These are phyloP conservation scores for Stephania japonica DNA, from an alignment of 164 flowering plant species.

Conservation along the genomic window DNA sequence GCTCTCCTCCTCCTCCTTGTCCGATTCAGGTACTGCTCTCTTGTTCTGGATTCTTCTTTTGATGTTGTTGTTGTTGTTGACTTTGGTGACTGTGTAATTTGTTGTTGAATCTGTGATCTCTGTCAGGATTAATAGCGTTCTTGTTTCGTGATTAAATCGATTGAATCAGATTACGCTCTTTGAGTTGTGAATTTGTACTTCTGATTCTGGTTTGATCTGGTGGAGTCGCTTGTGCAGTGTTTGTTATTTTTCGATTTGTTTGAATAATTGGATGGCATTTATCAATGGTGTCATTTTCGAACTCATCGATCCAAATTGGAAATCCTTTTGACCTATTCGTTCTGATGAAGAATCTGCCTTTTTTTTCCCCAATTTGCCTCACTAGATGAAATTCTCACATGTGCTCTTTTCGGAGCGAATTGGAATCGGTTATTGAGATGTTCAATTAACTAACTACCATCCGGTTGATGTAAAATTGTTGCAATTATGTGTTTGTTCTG, in stretches of 20 bases:
- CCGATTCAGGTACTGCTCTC: not conserved
- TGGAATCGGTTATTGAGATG: too few species aligned
- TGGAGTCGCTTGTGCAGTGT: too few species aligned
- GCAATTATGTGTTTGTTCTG: not conserved
- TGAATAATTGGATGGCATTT: too few species aligned
- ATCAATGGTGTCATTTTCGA: too few species aligned
- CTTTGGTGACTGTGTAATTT: not conserved
- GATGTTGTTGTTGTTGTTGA: not conserved
- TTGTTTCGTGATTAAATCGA: not conserved
- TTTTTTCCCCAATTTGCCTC: too few species aligned
- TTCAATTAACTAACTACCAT: too few species aligned
- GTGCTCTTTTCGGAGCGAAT: too few species aligned
- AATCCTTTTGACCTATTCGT: too few species aligned
- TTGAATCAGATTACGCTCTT: not conserved
- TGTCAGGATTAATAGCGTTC: not conserved
- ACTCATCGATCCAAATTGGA: too few species aligned
- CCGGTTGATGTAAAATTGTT: not conserved
- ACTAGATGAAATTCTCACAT: too few species aligned
- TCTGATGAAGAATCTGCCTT: too few species aligned
- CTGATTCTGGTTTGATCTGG: not conserved
- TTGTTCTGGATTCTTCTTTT: not conserved
- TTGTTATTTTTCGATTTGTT: not conserved
- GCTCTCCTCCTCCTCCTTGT: not conserved
- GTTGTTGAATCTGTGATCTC: not conserved
- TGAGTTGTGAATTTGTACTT: too few species aligned